These are phyloP conservation scores for Alternaria alternata DNA, from an alignment of 2,329 filamentous ascomycete species.

Conservation along the genomic window DNA sequence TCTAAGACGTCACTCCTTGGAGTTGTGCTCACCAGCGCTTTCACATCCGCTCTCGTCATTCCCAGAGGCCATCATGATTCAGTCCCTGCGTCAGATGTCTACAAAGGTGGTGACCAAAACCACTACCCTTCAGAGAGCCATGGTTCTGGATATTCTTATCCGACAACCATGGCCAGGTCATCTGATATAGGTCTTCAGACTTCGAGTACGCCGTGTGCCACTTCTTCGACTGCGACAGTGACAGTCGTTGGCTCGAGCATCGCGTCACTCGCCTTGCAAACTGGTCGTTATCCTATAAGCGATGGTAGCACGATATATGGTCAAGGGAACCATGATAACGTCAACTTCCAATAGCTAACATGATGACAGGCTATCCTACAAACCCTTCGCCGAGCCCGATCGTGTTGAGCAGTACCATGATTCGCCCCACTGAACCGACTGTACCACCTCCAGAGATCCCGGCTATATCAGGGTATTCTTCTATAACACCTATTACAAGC, in stretches of 20 bases:
- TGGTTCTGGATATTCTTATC: background rate
- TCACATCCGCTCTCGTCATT: background rate
- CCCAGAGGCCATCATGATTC: background rate
- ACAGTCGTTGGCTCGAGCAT: background rate
- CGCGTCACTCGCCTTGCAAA: background rate
- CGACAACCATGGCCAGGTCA: background rate
- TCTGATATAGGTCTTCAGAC: background rate
- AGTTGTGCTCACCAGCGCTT: background rate
- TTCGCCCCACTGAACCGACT: background rate
- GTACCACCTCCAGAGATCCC: background rate
- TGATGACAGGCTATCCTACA: background rate
- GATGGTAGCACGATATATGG: background rate
- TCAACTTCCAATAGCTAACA: background rate
- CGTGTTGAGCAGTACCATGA: background rate
- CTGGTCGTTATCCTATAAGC: background rate
- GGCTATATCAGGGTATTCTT: background rate
- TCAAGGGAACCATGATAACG: background rate
- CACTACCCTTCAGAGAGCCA: background rate
- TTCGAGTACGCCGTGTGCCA: background rate
- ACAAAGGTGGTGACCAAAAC: background rate
- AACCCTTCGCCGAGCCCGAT: background rate
- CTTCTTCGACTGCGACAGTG: background rate
- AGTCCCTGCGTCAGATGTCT: background rate
- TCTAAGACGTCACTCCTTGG: background rate
- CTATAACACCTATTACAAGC: background rate